These are phyloP conservation scores for Macrocystidia cucumis DNA, from an alignment of 1,284 basidiomycete genomes.

Conservation along the genomic window DNA sequence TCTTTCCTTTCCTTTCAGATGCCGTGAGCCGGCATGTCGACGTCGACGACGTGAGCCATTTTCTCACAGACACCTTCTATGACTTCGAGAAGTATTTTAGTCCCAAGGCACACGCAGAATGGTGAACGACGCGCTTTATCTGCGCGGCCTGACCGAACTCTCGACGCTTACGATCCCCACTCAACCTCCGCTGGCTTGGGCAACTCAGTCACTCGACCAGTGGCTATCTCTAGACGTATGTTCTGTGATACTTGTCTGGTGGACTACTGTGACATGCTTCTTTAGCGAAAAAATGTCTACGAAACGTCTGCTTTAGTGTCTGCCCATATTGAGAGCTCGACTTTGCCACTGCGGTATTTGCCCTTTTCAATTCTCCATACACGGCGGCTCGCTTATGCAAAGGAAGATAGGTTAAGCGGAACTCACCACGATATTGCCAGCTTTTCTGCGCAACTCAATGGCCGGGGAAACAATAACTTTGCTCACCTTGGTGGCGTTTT, in stretches of 20 bases:
- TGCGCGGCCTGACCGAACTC: slow-evolving; percentile 44
- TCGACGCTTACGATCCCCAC: slow-evolving; percentile 51
- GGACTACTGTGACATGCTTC: slow-evolving; percentile 5
- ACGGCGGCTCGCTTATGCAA: not conserved
- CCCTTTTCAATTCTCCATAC: slow-evolving; percentile 1
- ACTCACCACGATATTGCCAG: slow-evolving; percentile 35
- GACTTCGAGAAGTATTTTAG: slow-evolving; percentile 11
- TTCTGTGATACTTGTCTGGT: slow-evolving; percentile 9
- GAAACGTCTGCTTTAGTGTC: slow-evolving; percentile 60
- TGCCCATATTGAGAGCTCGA: slow-evolving; percentile 57
- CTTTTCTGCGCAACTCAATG: slow-evolving; percentile 43
- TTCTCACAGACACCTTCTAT: slow-evolving; percentile 9
- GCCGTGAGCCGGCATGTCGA: slow-evolving; percentile 24
- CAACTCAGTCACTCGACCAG: slow-evolving; percentile 29
- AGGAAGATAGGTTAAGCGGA: slow-evolving; percentile 25
- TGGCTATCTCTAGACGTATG: slow-evolving; percentile 30
- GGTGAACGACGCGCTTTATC: slow-evolving; percentile 54
- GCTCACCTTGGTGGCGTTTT: slow-evolving; percentile 50
- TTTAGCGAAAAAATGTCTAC: slow-evolving; percentile 36
- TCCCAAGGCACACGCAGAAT: slow-evolving; percentile 24
- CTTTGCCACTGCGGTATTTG: slow-evolving; percentile 54
- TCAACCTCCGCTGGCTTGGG: slow-evolving; percentile 41
- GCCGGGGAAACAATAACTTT: slow-evolving; percentile 46
- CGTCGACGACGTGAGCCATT: slow-evolving; percentile 35
- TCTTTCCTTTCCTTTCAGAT: slow-evolving; percentile 49